Base-by-base conservation (phyloP, 1,284 basidiomycete species). In the Bjerkandera adusta region DNA sequence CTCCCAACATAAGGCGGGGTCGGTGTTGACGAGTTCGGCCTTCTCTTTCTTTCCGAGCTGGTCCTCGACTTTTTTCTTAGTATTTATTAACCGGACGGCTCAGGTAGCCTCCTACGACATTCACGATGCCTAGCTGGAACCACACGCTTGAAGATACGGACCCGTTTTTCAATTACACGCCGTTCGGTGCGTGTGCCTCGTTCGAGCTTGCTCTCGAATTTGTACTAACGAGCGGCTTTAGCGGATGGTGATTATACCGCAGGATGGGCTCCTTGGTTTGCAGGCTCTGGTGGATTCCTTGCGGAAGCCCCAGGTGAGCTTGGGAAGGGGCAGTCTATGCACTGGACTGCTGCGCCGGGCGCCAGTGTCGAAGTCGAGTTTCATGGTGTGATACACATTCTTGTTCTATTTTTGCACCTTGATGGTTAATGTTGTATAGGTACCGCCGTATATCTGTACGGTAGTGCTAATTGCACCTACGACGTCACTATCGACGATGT, bases 191-290 rank as follows among this genome's bases (percentile, higher is more conserved):
- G 37, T 36, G n/a, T n/a, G n/a, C n/a, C n/a, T n/a, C n/a, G n/a
- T n/a, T n/a, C n/a, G n/a, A n/a, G n/a, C n/a, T n/a, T n/a, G n/a
- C n/a, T n/a, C n/a, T n/a, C n/a, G n/a, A n/a, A n/a, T n/a, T n/a
- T n/a, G n/a, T n/a, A n/a, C n/a, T n/a, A n/a, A n/a, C n/a, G n/a
- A n/a, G n/a, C n/a, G 2, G 11, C 21, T 12, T 18, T 15, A 39
- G 37, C 37, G 24, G 37, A 39, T 27, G 37, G 37, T 24, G 37
- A 39, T 26, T 12, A 22, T 10, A 26, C 37, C 7, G 37, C 24
- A 18, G 40, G 40, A 20, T 42, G 40, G 40, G 8, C 40, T 12
- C 40, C 40, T 6, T 42, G 29, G 27, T 42, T 42, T 20, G n/a
- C 40, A 22, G 30, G 26, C 18, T 42, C 40, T 26, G 37, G 37